Evolutionary conservation across 2,329 filamentous ascomycete genomes (phyloP).

Genomic region (Stagonosporopsis vannaccii): DNA sequence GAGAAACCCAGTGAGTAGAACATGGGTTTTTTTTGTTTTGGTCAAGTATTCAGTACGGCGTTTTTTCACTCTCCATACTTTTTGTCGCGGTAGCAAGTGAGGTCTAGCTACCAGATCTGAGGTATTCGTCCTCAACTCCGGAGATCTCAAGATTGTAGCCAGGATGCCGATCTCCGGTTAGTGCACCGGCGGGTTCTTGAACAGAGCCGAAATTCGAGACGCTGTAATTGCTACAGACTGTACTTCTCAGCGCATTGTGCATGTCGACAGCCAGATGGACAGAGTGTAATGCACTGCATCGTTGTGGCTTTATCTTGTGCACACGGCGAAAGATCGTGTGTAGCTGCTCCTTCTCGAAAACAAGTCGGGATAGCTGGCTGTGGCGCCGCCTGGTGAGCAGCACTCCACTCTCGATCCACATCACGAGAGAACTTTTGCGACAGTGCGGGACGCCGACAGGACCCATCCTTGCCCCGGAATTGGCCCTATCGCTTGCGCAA

Average conservation of each 20-base stretch:
- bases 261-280: not conserved
- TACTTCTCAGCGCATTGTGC: not conserved
- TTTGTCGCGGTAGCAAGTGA: not conserved
- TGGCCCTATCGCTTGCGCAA: slow-evolving; percentile 12
- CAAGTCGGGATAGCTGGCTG: slow-evolving; percentile 14
- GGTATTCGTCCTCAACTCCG: not conserved
- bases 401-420: slow-evolving; percentile 20
- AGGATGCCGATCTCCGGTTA: slow-evolving; percentile 2
- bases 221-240: not conserved
- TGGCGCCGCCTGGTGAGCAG: slow-evolving; percentile 11
- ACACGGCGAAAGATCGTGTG: not conserved
- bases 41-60: not conserved
- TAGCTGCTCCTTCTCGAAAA: slow-evolving; percentile 7
- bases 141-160: slow-evolving; percentile 15
- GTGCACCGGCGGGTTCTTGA: slow-evolving; percentile 2
- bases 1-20: not conserved
- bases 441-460: slow-evolving; percentile 13
- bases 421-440: slow-evolving; percentile 19
- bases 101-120: slow-evolving; percentile 4
- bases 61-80: not conserved
- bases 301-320: not conserved
- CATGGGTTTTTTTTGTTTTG: not conserved
- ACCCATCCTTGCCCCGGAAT: slow-evolving; percentile 17
- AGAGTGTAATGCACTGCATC: not conserved
- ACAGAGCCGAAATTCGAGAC: slow-evolving; percentile 6